phyloP scores from a whole-genome alignment of 2,329 filamentous ascomycete species.

The Penicillium expansum region DNA sequence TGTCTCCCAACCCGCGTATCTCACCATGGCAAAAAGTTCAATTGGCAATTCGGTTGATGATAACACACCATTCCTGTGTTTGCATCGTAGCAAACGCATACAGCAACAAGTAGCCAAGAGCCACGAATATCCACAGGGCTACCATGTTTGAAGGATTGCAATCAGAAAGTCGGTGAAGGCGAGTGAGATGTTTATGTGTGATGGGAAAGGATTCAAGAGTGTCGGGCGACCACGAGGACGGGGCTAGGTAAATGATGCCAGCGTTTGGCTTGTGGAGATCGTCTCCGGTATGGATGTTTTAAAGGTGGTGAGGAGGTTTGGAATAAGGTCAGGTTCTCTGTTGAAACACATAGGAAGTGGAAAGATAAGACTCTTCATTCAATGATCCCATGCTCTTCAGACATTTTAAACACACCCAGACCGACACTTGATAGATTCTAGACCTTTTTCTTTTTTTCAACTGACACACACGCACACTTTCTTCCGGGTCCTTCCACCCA shows the following conservation, averaged over 20 bases:
- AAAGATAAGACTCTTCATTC: background rate
- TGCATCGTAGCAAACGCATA: constrained; percentile 35
- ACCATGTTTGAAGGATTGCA: constrained; percentile 22
- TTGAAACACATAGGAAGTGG: background rate
- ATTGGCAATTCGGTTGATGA: constrained; percentile 18
- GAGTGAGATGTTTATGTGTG: background rate
- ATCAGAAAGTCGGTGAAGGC: constrained; percentile 7
- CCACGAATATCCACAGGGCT: constrained; percentile 35
- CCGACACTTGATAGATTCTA: constrained; percentile 7
- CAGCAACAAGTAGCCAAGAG: constrained; percentile 34
- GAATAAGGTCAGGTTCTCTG: background rate
- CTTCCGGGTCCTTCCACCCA: constrained; percentile 22
- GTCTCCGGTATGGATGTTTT: background rate
- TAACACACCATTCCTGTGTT: constrained; percentile 11
- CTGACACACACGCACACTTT: background rate
- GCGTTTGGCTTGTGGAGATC: background rate
- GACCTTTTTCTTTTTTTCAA: background rate
- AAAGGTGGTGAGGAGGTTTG: background rate
- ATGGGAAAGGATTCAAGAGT: background rate
- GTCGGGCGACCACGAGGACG: background rate
- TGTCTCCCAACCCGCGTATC: background rate
- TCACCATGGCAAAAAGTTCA: constrained; percentile 13
- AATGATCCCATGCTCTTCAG: background rate
- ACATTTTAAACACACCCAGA: constrained; percentile 20
- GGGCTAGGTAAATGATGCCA: background rate